Base-by-base conservation (phyloP, 305 asterid genomes). In the Solanum chacoense region DNA sequence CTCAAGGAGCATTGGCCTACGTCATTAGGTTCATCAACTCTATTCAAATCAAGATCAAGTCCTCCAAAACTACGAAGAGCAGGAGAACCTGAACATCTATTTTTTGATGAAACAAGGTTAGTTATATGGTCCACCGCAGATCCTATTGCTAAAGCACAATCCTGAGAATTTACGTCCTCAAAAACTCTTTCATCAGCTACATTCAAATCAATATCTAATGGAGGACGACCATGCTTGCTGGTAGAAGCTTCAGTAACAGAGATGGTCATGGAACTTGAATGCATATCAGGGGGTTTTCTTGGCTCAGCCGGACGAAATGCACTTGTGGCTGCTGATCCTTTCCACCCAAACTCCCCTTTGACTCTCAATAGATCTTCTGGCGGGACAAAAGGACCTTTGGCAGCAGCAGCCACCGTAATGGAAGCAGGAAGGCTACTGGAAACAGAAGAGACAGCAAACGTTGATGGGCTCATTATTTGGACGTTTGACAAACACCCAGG, bases 291-390 rank as follows among this genome's bases (percentile, higher is more conserved):
- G 86, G 90, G 91, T 91, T 94, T 96, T 80, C 99, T 88, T 71
- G 99, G 99, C 88, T 97, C 99, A 22, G 99, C 99, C 4, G 98
- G 99, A 65, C 98, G 94, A 90, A 97, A 97, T 40, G 99, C 99
- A 90, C 99, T 97, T 13, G 99, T 97, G 50, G 98, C 96, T 73
- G 99, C 99, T 88, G 99, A 95, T 29, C 99, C 99, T 89, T 94
- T 96, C 99, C 99, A 97, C 42, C 99, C 95, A 87, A 95, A 94
- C 89, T 94, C 98, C 72, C 94, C 96, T 92, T 90, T 97, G 88
- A 88, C 92, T 91, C 95, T 94, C 92, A 97, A 85, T 31, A 97
- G 90, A 92, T 96, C 98, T n/a, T 93, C 98, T 26, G 96, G 98
- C 18, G 98, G 98, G 90, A 94, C 93, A 91, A 95, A 97, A 24